These are phyloP conservation scores for Noccaea caerulescens DNA, from an alignment of 345 rosid species.

Conservation along the genomic window DNA sequence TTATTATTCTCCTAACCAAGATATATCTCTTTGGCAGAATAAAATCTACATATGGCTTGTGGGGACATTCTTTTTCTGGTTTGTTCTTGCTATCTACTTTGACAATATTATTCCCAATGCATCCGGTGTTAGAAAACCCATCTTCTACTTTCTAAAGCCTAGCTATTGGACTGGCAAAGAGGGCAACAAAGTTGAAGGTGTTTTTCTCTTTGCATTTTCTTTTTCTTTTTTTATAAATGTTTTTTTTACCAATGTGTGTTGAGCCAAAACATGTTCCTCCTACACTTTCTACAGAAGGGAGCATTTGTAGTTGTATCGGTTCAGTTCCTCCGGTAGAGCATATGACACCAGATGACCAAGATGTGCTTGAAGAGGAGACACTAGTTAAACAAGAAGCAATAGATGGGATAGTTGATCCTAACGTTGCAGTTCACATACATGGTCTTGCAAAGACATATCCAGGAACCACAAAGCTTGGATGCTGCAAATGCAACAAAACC, in stretches of 20 bases:
- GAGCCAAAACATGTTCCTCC: conserved; percentile 5
- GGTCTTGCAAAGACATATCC: conserved; percentile 86
- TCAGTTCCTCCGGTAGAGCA: conserved; percentile 63
- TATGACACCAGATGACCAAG: conserved; percentile 68
- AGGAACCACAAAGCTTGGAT: conserved; percentile 58
- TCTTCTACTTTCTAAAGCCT: conserved; percentile 74
- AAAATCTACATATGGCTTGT: conserved; percentile 69
- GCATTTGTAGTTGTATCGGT: conserved; percentile 71
- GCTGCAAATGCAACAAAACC: conserved; percentile 75
- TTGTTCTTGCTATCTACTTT: conserved; percentile 74
- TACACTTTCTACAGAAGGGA: conserved; percentile 63
- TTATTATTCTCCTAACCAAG: conserved; percentile 23
- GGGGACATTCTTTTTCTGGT: conserved; percentile 65
- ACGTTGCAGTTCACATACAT: conserved; percentile 78
- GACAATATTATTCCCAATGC: conserved; percentile 87
- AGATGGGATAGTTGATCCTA: conserved; percentile 52
- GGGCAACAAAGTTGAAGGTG: conserved; percentile 73
- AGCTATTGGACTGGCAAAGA: conserved; percentile 90
- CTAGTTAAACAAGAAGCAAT: conserved; percentile 56
- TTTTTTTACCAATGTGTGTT: too few relatives aligned
- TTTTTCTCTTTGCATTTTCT: conserved; percentile 18
- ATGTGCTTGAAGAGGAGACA: conserved; percentile 84
- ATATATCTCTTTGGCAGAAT: conserved; percentile 54
- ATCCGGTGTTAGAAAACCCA: conserved; percentile 73
- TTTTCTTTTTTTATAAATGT: too few relatives aligned